phyloP scores from a whole-genome alignment of 495 filamentous ascomycete species.

The Neurospora sp. region DNA sequence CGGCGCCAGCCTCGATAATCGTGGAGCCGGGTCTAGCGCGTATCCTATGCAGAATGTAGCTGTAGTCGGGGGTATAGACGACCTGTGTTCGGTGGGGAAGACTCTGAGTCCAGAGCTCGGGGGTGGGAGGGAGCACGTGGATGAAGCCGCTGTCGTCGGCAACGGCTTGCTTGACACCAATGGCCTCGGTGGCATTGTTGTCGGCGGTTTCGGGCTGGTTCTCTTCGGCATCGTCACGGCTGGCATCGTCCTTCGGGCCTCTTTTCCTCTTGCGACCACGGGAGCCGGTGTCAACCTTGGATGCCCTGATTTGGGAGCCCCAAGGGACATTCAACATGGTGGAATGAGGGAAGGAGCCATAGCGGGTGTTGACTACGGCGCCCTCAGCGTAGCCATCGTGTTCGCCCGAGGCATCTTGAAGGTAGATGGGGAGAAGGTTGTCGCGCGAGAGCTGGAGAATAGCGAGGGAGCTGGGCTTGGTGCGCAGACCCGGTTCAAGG shows the following conservation, averaged over 20 bases:
- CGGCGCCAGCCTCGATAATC: conserved; percentile 88
- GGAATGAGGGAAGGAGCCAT: conserved; percentile 87
- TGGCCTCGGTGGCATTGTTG: conserved; percentile 13
- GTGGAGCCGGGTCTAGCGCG: conserved; percentile 68
- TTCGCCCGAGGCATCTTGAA: conserved; percentile 48
- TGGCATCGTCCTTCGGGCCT: conserved; percentile 45
- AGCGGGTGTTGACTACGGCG: conserved; percentile 82
- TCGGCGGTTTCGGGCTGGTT: conserved; percentile 20
- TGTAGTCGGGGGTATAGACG: conserved; percentile 95
- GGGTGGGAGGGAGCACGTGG: conserved; percentile 82
- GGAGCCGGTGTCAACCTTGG: conserved; percentile 81
- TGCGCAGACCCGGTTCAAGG: conserved; percentile 49
- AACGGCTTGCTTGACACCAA: conserved; percentile 34
- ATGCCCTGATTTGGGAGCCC: conserved; percentile 85
- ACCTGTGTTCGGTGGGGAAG: conserved; percentile 94
- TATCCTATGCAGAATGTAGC: conserved; percentile 83
- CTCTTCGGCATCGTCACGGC: conserved; percentile 15
- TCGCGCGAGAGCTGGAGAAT: conserved; percentile 82
- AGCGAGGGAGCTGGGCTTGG: conserved; percentile 51
- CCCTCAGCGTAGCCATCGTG: conserved; percentile 69
- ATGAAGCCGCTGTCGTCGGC: conserved; percentile 75
- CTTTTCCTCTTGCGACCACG: conserved; percentile 50
- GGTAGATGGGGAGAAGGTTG: conserved; percentile 62
- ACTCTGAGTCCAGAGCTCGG: conserved; percentile 83
- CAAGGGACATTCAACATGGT: conserved; percentile 75